Percentiles rank a stretch among this genome's conserved stretches.
Evolutionary conservation across 768 basidiomycete genomes (phyloP).

Genomic region (Mycena sanguinolenta): DNA sequence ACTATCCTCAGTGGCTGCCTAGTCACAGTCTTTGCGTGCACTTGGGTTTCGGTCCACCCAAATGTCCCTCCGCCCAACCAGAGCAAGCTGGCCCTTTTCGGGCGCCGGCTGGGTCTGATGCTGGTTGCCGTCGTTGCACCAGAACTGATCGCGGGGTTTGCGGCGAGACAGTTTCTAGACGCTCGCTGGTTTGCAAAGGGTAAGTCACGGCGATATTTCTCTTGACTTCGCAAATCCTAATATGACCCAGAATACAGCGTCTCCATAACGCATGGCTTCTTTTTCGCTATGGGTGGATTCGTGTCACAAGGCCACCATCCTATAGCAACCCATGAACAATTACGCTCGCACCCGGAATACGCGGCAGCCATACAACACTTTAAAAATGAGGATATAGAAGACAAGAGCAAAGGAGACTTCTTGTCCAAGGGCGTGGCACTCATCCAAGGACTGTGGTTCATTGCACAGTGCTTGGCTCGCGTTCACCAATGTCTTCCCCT

Average conservation of each 20-base stretch:
- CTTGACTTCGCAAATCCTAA: neutral
- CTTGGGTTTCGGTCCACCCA: neutral
- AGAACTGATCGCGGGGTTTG: neutral
- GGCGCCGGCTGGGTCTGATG: neutral
- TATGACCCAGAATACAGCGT: neutral
- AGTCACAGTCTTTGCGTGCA: neutral
- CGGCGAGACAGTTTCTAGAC: neutral
- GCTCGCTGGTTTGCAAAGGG: neutral
- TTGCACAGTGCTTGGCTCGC: conserved; percentile 46
- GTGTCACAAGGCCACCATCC: conserved; percentile 12
- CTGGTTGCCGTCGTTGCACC: neutral
- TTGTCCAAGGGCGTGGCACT: conserved; percentile 51
- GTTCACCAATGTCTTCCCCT: conserved; percentile 41
- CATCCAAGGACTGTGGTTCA: conserved; percentile 53
- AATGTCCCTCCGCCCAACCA: neutral
- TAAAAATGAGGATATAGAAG: conserved; percentile 34
- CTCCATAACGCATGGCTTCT: conserved; percentile 8
- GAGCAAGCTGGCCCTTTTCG: neutral
- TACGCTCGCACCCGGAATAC: neutral
- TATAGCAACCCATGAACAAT: conserved; percentile 21
- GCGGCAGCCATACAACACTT: conserved; percentile 7
- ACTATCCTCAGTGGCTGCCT: neutral
- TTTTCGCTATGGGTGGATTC: conserved; percentile 15
- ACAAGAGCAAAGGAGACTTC: conserved; percentile 49
- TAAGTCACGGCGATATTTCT: neutral